A percentile compares a stretch with the other conserved stretches of the same genome.
Conservation (phyloP, 495 filamentous ascomycete genomes). For the Neohortaea acidophila region DNA sequence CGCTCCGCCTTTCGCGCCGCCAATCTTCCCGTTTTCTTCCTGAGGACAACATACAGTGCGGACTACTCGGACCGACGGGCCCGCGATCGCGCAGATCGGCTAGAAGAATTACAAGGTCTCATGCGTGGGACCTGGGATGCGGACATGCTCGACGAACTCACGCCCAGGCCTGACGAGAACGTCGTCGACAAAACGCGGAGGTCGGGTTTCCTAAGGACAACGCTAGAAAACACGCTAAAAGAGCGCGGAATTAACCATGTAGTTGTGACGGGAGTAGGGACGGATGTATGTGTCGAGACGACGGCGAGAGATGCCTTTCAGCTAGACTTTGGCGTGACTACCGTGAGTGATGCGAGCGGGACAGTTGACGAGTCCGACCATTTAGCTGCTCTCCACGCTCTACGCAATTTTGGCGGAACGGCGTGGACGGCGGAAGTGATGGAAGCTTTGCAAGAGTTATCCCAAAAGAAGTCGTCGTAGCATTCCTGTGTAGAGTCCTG, state of each 20-base stretch:
- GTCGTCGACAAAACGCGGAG: constrained; percentile 19
- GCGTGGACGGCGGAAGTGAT: constrained; percentile 1
- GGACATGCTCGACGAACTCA: constrained; percentile 15
- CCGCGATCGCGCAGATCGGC: constrained; percentile 7
- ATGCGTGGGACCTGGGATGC: constrained; percentile 20
- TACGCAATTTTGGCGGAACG: neutral
- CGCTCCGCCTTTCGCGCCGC: constrained; percentile 12
- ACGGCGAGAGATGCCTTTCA: constrained; percentile 19
- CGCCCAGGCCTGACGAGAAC: constrained; percentile 11
- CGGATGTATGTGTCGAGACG: constrained; percentile 21
- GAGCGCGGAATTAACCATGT: constrained; percentile 18
- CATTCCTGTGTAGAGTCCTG: too few species aligned
- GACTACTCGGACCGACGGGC: constrained; percentile 18
- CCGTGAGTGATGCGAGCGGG: constrained; percentile 18
- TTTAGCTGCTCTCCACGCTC: constrained; percentile 11
- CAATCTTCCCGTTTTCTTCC: constrained; percentile 17
- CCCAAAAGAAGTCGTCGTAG: too few species aligned
- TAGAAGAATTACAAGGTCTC: constrained; percentile 13
- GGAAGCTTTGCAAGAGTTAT: constrained; percentile 1
- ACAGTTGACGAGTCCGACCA: constrained; percentile 7
- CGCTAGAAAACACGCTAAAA: constrained; percentile 13
- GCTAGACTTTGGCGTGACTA: constrained; percentile 13
- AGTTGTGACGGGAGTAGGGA: constrained; percentile 19
- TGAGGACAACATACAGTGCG: constrained; percentile 17
- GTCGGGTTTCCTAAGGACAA: constrained; percentile 16